A percentile compares a stretch with the other conserved stretches of the same genome.
phyloP scores from a whole-genome alignment of 495 filamentous ascomycete genomes.

The Glarea lozoyensis region DNA sequence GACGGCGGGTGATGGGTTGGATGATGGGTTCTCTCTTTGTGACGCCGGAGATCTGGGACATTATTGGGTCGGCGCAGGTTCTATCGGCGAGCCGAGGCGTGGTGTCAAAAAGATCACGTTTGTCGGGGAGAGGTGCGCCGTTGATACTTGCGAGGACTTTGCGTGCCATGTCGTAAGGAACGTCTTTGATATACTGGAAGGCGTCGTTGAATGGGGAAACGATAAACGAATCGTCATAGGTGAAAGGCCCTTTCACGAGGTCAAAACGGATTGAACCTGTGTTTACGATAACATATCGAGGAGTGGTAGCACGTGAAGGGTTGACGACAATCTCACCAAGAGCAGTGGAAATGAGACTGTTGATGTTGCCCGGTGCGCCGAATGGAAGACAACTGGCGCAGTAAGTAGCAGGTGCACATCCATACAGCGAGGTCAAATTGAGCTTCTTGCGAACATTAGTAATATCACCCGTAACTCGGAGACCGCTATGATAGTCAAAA shows the following conservation, averaged over 20 bases:
- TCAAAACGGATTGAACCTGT: slow-evolving; percentile 79
- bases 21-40: too few species aligned
- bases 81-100: not conserved
- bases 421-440: slow-evolving; percentile 52
- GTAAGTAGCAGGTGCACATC: slow-evolving; percentile 61
- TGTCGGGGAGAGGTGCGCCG: slow-evolving; percentile 28
- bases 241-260: slow-evolving; percentile 73
- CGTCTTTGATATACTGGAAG: slow-evolving; percentile 58
- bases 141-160: slow-evolving; percentile 40
- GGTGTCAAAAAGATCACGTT: slow-evolving; percentile 25
- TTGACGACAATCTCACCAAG: slow-evolving; percentile 49
- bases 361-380: slow-evolving; percentile 51
- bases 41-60: slow-evolving; percentile 22
- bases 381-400: slow-evolving; percentile 62
- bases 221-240: slow-evolving; percentile 66
- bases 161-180: slow-evolving; percentile 58
- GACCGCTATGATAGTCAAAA: slow-evolving; percentile 63
- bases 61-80: not conserved
- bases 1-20: slow-evolving; percentile 33
- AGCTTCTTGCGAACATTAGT: slow-evolving; percentile 50
- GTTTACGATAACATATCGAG: slow-evolving; percentile 61
- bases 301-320: slow-evolving; percentile 30
- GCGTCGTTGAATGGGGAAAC: slow-evolving; percentile 71
- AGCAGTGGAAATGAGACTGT: slow-evolving; percentile 54
- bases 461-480: slow-evolving; percentile 56